Evolutionary conservation across 75 land plant genomes (phyloP).

Genomic region (Cupressus sempervirens): DNA sequence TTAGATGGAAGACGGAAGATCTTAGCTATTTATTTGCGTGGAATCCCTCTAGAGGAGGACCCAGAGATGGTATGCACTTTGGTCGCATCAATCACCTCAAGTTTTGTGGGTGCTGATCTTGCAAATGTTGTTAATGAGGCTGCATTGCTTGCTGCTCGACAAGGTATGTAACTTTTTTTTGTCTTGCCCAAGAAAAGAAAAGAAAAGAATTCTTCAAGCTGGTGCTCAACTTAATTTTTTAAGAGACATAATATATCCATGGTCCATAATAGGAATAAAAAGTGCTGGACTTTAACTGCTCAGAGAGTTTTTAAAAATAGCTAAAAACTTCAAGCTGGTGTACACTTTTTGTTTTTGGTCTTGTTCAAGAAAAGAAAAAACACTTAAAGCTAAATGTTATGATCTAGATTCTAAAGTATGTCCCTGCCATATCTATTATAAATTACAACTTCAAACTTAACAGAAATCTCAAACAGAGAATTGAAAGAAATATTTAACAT

Average conservation of each 20-base stretch:
- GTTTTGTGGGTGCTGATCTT: conserved; percentile 96
- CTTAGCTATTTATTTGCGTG: conserved; percentile 81
- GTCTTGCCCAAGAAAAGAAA: no score
- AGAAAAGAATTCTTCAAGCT: not conserved
- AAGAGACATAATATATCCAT: not conserved
- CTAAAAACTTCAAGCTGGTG: conserved; percentile 28
- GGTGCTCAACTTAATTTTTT: not conserved
- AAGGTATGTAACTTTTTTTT: conserved; percentile 40
- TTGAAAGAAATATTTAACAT: not conserved
- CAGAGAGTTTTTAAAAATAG: not conserved
- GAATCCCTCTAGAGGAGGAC: conserved; percentile 80
- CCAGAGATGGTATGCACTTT: conserved; percentile 39
- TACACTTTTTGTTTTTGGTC: not conserved
- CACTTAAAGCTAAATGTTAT: not conserved
- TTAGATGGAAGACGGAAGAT: conserved; percentile 77
- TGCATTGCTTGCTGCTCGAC: conserved; percentile 91
- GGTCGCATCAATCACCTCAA: conserved; percentile 77
- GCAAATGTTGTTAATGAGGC: conserved; percentile 98
- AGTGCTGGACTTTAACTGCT: not conserved
- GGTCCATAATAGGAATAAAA: not conserved
- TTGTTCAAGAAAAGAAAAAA: not conserved
- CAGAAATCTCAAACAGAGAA: not conserved
- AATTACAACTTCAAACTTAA: not conserved
- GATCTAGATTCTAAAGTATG: not conserved
- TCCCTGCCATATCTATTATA: not conserved